Evolutionary conservation across 2,329 filamentous ascomycete genomes (phyloP), one percentile per base, ranked within the genome.

Genomic region (Aspergillus pseudoviridinutans): DNA sequence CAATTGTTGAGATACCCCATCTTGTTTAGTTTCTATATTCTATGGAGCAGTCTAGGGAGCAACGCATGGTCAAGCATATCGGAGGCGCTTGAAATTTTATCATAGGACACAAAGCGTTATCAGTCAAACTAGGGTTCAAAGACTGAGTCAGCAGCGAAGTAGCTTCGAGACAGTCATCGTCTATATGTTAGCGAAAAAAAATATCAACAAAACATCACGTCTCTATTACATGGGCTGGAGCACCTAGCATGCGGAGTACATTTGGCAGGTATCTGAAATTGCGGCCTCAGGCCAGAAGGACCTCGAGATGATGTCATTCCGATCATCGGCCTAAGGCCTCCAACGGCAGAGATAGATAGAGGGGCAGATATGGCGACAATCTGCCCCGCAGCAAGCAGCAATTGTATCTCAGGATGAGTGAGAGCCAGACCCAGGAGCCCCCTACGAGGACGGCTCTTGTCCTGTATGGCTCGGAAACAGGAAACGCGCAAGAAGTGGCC

Each of bases 401-500:
- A 20, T 20, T 51, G n/a, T 49, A 51, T 7, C 25, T 14, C 64
- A 69, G 54, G 7, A 74, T 73, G 72, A 64, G 56, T 32, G 61
- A 59, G 54, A 60, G 56, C 27, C 61, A 55, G 49, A 51, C 56
- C 22, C 46, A 55, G 29, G 50, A 52, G 32, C 54, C 47, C 27
- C 54, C 53, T 49, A 66, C 51, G 46, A 61, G 82, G 64, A 82
- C 78, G 46, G 85, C 83, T 53, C 83, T 96, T 64, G 82, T 99
- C 57, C 82, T 96, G 35, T 99, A 96, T 76, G 94, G 91, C 55
- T 95, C 93, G 42, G 94, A 99, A 78, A 97, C 92, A 24, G 94
- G 94, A 56, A 97, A 94, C 70, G 88, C 91, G 55, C 90, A 96
- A 74, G 93, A 97, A 75, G 85, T 93, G 61, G 93, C 94, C 22